Percentiles rank a stretch among this genome's conserved stretches.
Conservation (phyloP, 768 basidiomycete species). For the Russula foetens region DNA sequence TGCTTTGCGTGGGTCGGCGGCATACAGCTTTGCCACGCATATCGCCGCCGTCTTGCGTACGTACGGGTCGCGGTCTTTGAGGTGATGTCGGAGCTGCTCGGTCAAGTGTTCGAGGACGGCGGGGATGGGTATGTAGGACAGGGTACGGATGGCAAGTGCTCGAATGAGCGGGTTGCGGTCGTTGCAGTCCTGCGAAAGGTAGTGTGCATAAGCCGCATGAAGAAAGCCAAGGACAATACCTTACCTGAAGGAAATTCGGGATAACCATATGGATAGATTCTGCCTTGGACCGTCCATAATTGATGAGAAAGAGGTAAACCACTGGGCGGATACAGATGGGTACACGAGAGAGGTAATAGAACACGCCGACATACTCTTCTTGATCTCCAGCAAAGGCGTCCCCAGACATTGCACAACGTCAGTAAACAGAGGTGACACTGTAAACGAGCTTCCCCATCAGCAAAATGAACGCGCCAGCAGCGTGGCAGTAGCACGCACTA, state of each 20-base stretch:
- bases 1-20: slow-evolving; percentile 77
- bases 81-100: slow-evolving; percentile 85
- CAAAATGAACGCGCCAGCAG: slow-evolving; percentile 8
- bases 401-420: slow-evolving; percentile 93
- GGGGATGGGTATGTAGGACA: slow-evolving; percentile 97
- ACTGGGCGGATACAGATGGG: slow-evolving; percentile 38
- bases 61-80: slow-evolving; percentile 94
- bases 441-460: slow-evolving; percentile 16
- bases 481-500: slow-evolving; percentile 50
- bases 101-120: slow-evolving; percentile 76
- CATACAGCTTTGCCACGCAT: slow-evolving; percentile 92
- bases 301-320: slow-evolving; percentile 96
- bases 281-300: slow-evolving; percentile 89
- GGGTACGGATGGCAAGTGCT: slow-evolving; percentile 94
- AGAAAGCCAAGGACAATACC: not conserved
- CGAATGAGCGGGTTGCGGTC: slow-evolving; percentile 96
- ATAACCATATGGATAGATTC: slow-evolving; percentile 65
- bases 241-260: slow-evolving; percentile 17
- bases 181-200: slow-evolving; percentile 68
- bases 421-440: slow-evolving; percentile 92
- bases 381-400: slow-evolving; percentile 94
- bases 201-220: slow-evolving; percentile 7
- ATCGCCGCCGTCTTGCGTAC: slow-evolving; percentile 98
- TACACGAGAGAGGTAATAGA: not conserved
- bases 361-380: slow-evolving; percentile 77